phyloP scores from a whole-genome alignment of 2,329 filamentous ascomycete species.

The Colletotrichum truncatum region DNA sequence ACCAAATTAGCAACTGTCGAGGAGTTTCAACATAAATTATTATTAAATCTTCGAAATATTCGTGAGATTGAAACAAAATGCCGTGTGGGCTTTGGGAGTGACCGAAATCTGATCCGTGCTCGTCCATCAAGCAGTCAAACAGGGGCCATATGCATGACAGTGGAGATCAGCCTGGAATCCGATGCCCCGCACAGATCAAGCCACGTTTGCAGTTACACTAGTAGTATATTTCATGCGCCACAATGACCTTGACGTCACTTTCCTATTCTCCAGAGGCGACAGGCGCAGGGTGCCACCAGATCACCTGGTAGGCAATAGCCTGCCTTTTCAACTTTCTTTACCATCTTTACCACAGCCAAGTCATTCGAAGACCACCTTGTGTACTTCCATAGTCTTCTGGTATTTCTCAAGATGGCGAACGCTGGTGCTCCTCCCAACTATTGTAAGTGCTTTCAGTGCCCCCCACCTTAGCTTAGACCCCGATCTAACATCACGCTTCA shows the following conservation, averaged over 20 bases:
- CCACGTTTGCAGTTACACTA: slow-evolving; percentile 35
- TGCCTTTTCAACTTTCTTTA: neutral
- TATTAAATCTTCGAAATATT: too few relatives aligned
- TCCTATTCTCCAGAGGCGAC: neutral
- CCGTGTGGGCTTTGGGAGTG: too few relatives aligned
- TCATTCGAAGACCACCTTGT: neutral
- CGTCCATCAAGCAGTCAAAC: too few relatives aligned
- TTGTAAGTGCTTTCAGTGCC: slow-evolving; percentile 52
- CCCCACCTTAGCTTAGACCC: neutral
- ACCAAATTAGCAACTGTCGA: too few relatives aligned
- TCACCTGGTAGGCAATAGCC: neutral
- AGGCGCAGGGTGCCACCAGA: neutral
- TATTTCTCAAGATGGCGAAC: slow-evolving; percentile 23
- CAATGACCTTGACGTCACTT: slow-evolving; percentile 50
- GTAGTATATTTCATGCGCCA: slow-evolving; percentile 45
- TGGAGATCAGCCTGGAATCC: too few relatives aligned
- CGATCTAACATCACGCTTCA: slow-evolving; percentile 44
- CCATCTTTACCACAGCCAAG: neutral
- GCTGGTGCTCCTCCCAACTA: slow-evolving; percentile 63
- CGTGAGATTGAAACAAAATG: too few relatives aligned
- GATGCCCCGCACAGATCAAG: slow-evolving; percentile 30
- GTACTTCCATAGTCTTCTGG: neutral
- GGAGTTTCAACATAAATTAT: too few relatives aligned
- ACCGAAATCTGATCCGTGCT: too few relatives aligned
- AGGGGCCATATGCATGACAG: too few relatives aligned